Base-by-base conservation (phyloP, 306 rosid genomes). In the Comarum palustre region DNA sequence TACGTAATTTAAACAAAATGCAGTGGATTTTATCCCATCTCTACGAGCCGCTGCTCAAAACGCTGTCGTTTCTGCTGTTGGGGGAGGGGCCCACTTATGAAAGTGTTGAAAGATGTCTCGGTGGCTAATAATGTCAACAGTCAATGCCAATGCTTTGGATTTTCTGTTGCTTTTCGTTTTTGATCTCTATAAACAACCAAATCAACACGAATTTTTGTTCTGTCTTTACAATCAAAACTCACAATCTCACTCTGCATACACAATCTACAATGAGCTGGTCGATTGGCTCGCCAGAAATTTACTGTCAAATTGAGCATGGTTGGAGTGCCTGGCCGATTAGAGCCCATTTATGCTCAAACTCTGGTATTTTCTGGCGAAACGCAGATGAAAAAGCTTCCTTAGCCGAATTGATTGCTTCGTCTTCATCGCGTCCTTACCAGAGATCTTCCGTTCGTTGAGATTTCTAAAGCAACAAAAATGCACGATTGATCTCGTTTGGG, bases 391-490 rank as follows among this genome's bases (percentile, higher is more conserved):
- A 8, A n/a, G 48, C 51, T 6, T 63, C 51, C 19, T 22, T 45
- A 20, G 59, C 8, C 42, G 42, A 6, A 16, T 8, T 17, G 46
- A 47, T 0, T 51, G 32, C 48, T 32, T 16, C 45, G n/a, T 48
- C 24, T 48, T 77, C 83, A 73, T 77, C 86, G 80, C 87, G 79
- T 91, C 83, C 89, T 84, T 73, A 78, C 73, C 8, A 86, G 88
- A 15, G 84, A 81, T 20, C 90, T 96, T 90, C 87, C 96, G 86
- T 89, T 63, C 75, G 88, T 78, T 94, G 95, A 14, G 95, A 94
- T 81, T 88, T 77, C 89, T 86, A 68, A 91, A 89, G 85, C 97
- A 91, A 62, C 88, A 92, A 4, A 94, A 91, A 80, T 91, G 97
- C 64, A 95, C 93, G 0, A 91, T 78, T 50, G 97, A 80, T 90